A percentile compares a stretch with the other conserved stretches of the same genome.
Evolutionary conservation across 75 land plant genomes (phyloP).

Genomic region (Adiantum capillusveneris): DNA sequence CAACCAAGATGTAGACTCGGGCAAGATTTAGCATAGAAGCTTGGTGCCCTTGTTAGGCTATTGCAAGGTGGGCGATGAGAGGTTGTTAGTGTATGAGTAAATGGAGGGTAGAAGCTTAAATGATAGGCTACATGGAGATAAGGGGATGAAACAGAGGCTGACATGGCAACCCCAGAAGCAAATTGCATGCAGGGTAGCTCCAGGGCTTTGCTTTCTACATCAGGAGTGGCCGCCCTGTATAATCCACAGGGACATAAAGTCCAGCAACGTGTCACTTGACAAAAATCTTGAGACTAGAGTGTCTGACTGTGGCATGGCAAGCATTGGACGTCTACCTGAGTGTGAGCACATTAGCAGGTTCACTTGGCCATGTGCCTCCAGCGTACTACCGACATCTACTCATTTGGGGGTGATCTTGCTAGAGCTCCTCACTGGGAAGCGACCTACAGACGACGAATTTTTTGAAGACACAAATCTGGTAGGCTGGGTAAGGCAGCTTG

Average conservation of each 20-base stretch:
- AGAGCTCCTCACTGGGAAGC: too few species aligned
- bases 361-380: slow-evolving; percentile 82
- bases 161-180: slow-evolving; percentile 62
- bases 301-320: slow-evolving; percentile 87
- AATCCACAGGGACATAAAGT: too few species aligned
- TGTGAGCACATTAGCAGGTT: slow-evolving; percentile 75
- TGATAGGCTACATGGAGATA: slow-evolving; percentile 48
- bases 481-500: too few species aligned
- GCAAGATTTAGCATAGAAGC: slow-evolving; percentile 75
- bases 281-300: too few species aligned
- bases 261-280: too few species aligned
- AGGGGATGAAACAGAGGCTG: slow-evolving; percentile 10
- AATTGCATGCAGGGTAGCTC: slow-evolving; percentile 63
- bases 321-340: too few species aligned
- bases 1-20: slow-evolving; percentile 86
- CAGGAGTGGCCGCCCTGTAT: slow-evolving; percentile 75
- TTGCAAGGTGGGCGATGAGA: too few species aligned
- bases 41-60: too few species aligned
- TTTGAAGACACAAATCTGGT: too few species aligned
- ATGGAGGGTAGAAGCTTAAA: slow-evolving; percentile 67
- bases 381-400: slow-evolving; percentile 87
- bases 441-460: slow-evolving; percentile 49
- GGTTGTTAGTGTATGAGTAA: too few species aligned
- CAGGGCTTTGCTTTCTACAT: slow-evolving; percentile 65
- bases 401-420: slow-evolving; percentile 60